Conservation (phyloP, 306 rosid species). For the Ochetophila trinervis region DNA sequence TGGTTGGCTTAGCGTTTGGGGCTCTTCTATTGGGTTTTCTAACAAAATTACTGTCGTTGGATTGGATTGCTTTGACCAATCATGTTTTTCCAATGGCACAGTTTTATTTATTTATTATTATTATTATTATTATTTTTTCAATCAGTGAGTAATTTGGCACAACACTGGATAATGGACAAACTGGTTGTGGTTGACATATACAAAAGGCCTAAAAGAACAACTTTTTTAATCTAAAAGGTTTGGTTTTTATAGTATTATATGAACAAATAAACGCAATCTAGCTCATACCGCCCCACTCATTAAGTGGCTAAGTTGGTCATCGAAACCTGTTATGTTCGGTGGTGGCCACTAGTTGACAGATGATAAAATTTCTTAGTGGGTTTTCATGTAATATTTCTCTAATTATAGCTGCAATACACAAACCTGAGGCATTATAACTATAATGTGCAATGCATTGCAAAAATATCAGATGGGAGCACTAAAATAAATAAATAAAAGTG, state of each 20-base stretch:
- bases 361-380: slow-evolving; percentile 8
- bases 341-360: slow-evolving; percentile 44
- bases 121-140: background rate
- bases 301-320: slow-evolving; percentile 29
- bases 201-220: slow-evolving; percentile 11
- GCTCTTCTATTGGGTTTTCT: slow-evolving; percentile 20
- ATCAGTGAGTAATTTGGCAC: slow-evolving; percentile 2
- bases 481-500: background rate
- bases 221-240: background rate
- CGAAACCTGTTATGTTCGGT: background rate
- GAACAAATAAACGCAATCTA: slow-evolving; percentile 2
- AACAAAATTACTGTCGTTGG: slow-evolving; percentile 10
- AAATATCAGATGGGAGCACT: background rate
- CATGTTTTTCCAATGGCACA: slow-evolving; percentile 10
- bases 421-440: background rate
- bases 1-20: slow-evolving; percentile 28
- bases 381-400: background rate
- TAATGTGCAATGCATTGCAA: background rate
- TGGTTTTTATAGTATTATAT: background rate
- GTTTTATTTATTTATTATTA: slow-evolving; percentile 17
- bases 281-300: slow-evolving; percentile 47
- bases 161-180: slow-evolving; percentile 1
- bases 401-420: background rate
- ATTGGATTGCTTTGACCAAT: slow-evolving; percentile 46
- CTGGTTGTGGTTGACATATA: background rate